phyloP scores from a whole-genome alignment of 2,329 filamentous ascomycete genomes.

The Pseudocercospora vitis region DNA sequence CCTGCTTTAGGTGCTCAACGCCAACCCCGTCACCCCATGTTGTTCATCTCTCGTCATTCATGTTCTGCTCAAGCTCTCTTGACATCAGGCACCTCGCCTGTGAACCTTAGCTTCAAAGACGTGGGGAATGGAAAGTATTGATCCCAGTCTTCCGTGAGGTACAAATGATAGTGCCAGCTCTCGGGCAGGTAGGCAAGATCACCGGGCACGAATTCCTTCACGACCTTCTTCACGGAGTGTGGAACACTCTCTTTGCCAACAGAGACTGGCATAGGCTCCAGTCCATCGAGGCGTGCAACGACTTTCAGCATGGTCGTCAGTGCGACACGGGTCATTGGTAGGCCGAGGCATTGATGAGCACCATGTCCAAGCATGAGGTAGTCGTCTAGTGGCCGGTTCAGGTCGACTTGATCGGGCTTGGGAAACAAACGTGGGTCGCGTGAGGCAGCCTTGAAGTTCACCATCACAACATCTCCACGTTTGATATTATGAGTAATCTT shows the following conservation, averaged over 20 bases:
- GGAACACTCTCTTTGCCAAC: constrained; percentile 37
- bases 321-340: constrained; percentile 45
- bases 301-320: constrained; percentile 50
- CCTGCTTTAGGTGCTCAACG: no score
- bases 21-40: no score
- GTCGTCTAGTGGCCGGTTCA: constrained; percentile 41
- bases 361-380: constrained; percentile 50
- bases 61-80: not conserved
- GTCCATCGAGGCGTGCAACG: constrained; percentile 42
- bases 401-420: constrained; percentile 43
- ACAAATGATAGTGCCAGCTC: constrained; percentile 42
- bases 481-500: constrained; percentile 36
- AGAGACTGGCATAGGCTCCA: constrained; percentile 42
- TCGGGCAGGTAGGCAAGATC: constrained; percentile 37
- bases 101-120: constrained; percentile 40
- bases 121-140: constrained; percentile 50
- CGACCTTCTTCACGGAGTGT: constrained; percentile 47
- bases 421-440: constrained; percentile 45
- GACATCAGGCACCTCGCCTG: constrained; percentile 25
- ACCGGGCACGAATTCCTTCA: constrained; percentile 37
- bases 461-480: constrained; percentile 42
- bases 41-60: not conserved
- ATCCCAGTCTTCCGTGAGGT: constrained; percentile 51
- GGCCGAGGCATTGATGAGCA: constrained; percentile 46
- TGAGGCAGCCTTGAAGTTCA: constrained; percentile 46